Evolutionary conservation across 306 rosid species (phyloP), one percentile per base, ranked within the genome.

Genomic region (Citrullus amarus): DNA sequence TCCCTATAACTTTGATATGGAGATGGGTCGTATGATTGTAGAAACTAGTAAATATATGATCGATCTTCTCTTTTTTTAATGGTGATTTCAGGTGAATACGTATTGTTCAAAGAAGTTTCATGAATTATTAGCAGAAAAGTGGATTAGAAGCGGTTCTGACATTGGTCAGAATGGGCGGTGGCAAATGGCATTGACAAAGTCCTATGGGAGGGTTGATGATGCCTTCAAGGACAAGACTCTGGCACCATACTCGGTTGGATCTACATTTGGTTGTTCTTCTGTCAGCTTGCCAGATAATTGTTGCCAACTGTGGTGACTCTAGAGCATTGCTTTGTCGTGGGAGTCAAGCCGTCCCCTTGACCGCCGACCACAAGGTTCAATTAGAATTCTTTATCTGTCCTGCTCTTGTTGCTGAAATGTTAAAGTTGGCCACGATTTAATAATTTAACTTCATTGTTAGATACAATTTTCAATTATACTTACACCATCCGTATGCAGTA

Each of bases 271-370:
- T 80, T 41, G 83, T 75, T 13, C 50, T 84, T 44, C 67, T 84
- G 22, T 80, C 84, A 63, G 55, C 81, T 20, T 75, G 77, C 20
- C 84, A 80, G 46, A 77, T 84, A 20, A 79, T 84, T 66, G 82
- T 84, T 18, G 84, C 84, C 77, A 83, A 80, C 60, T 72, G 79
- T 51, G 86, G 86, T 22, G 84, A 83, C 72, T 83, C 86, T 10
- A 77, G 80, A 54, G 83, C 83, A 8, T 82, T 83, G 60, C 83
- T 83, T 38, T 79, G 83, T 34, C 74, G 86, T 55, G 78, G 82
- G 20, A 78, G 74, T 59, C 74, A 60, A 30, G 85, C 62, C 7
- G 32, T 83, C 2, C 82, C 86, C 20, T 76, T 83, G 50, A 65
- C 83, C 38, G 20, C 18, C 3, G 86, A 83, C 58, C 86, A 80